phyloP scores from a whole-genome alignment of 2,329 filamentous ascomycete genomes.

The Pseudogymnoascus sp. region DNA sequence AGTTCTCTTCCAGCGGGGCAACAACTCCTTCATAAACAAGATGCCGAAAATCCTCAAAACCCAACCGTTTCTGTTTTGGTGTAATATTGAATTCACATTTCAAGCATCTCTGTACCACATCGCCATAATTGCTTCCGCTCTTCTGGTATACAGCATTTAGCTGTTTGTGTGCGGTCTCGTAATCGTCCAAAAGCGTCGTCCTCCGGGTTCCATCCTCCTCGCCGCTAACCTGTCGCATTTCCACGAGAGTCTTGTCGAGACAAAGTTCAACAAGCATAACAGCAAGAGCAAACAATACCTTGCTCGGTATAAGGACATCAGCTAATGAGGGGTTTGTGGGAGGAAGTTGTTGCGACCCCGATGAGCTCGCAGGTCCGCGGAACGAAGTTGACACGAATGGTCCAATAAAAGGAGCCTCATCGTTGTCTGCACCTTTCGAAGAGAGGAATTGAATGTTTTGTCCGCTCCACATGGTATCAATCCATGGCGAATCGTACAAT shows the following conservation, averaged over 20 bases:
- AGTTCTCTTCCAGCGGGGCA: constrained; percentile 3
- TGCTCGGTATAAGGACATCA: constrained; percentile 11
- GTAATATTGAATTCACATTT: constrained; percentile 12
- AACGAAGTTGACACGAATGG: background rate
- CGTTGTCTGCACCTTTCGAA: background rate
- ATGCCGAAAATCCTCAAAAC: constrained; percentile 8
- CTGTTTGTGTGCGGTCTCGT: constrained; percentile 7
- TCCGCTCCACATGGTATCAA: constrained; percentile 16
- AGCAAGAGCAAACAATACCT: constrained; percentile 15
- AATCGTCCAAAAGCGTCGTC: constrained; percentile 10
- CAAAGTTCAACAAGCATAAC: constrained; percentile 19
- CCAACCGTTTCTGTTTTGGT: background rate
- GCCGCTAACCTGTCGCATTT: constrained; percentile 13
- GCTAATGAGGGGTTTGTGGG: background rate
- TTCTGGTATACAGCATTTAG: constrained; percentile 6
- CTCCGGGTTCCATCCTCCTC: constrained; percentile 12
- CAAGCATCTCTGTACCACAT: constrained; percentile 13
- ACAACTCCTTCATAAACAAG: constrained; percentile 13
- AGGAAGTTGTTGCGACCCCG: background rate
- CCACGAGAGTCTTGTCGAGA: constrained; percentile 14
- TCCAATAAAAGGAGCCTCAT: background rate
- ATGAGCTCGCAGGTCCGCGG: background rate
- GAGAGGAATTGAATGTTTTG: constrained; percentile 17
- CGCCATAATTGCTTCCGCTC: constrained; percentile 9
- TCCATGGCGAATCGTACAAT: constrained; percentile 17